phyloP scores from a whole-genome alignment of 306 rosid species.

The Prunus mume region DNA sequence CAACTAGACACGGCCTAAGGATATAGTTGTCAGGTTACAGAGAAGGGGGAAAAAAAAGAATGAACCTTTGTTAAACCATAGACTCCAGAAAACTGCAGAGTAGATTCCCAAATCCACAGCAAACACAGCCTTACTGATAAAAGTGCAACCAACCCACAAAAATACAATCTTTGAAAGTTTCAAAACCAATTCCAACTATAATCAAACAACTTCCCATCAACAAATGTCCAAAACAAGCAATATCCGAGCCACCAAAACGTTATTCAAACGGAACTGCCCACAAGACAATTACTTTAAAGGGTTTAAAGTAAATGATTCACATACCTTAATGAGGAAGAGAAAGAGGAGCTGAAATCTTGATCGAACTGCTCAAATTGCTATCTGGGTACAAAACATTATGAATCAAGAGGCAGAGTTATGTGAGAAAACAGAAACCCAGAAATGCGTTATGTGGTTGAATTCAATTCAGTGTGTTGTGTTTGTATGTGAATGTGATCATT shows the following conservation, averaged over 20 bases:
- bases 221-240: neutral
- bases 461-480: neutral
- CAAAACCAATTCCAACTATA: conserved; percentile 23
- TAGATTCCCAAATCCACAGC: conserved; percentile 20
- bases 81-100: conserved; percentile 18
- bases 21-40: conserved; percentile 23
- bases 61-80: conserved; percentile 12
- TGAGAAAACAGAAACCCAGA: conserved; percentile 2
- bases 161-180: neutral
- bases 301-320: conserved; percentile 15
- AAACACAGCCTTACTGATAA: conserved; percentile 13
- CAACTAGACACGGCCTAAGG: conserved; percentile 26
- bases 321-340: conserved; percentile 33
- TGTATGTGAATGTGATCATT: conserved; percentile 16
- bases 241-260: conserved; percentile 4
- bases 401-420: conserved; percentile 3
- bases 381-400: conserved; percentile 27
- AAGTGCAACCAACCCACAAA: conserved; percentile 14
- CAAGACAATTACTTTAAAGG: neutral
- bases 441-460: neutral
- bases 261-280: conserved; percentile 13
- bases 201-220: conserved; percentile 7
- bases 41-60: neutral
- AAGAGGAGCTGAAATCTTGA: conserved; percentile 19
- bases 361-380: conserved; percentile 26